A percentile compares a stretch with the other conserved stretches of the same genome.
Evolutionary conservation across 495 filamentous ascomycete species (phyloP).

Genomic region (Tuber indicum): DNA sequence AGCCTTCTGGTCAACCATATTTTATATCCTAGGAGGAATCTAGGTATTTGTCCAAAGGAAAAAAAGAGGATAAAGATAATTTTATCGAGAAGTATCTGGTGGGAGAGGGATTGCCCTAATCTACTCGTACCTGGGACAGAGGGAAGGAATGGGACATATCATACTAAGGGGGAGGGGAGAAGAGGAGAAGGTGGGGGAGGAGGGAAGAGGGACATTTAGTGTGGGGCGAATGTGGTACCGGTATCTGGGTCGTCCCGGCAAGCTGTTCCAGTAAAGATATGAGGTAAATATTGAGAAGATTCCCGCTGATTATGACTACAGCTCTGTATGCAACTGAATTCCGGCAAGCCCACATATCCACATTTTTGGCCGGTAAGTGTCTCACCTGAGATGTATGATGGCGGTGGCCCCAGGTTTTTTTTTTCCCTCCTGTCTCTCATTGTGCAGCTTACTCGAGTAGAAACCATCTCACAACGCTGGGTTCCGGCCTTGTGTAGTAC

Average conservation of each 20-base stretch:
- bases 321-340: neutral
- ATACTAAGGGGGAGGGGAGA: constrained; percentile 20
- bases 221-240: neutral
- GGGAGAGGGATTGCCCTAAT: constrained; percentile 14
- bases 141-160: constrained; percentile 16
- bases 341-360: neutral
- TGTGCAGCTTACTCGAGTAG: neutral
- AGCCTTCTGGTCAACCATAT: constrained; percentile 81
- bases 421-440: neutral
- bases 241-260: neutral
- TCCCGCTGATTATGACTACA: constrained; percentile 16
- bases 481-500: neutral
- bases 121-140: constrained; percentile 9
- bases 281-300: constrained; percentile 30
- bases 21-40: constrained; percentile 16
- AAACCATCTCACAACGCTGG: neutral
- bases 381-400: neutral
- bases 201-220: neutral
- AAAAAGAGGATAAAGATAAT: constrained; percentile 38
- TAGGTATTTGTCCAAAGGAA: constrained; percentile 35
- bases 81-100: constrained; percentile 20
- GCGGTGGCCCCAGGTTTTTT: neutral
- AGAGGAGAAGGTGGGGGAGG: constrained; percentile 27
- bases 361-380: neutral
- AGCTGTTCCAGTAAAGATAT: neutral